phyloP scores from a whole-genome alignment of 305 asterid species.

The Fraxinus velutina region DNA sequence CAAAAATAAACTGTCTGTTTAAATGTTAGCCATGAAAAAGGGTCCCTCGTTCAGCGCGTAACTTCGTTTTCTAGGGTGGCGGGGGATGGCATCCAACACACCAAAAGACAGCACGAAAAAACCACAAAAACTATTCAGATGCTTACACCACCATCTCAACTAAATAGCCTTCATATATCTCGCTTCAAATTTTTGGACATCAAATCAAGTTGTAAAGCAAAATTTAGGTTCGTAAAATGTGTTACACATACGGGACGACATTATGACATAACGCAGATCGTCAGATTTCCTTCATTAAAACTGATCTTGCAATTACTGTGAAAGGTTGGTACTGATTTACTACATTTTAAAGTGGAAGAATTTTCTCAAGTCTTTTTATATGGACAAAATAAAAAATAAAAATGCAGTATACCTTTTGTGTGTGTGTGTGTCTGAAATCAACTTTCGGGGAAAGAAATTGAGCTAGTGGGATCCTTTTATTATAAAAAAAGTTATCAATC shows the following conservation, averaged over 20 bases:
- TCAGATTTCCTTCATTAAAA: not conserved
- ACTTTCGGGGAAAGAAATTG: conserved; percentile 21
- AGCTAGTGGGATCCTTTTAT: conserved; percentile 23
- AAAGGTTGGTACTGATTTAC: not conserved
- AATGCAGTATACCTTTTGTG: not conserved
- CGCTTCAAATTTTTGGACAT: not conserved
- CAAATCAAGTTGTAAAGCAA: not conserved
- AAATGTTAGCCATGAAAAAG: conserved; percentile 30
- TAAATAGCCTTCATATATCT: not conserved
- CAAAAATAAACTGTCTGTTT: conserved; percentile 1
- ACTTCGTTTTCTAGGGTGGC: conserved; percentile 39
- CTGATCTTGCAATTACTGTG: not conserved
- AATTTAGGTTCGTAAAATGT: not conserved
- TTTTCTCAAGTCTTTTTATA: not conserved
- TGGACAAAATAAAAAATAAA: not conserved
- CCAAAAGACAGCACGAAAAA: conserved; percentile 8
- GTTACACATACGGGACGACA: not conserved
- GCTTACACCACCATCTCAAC: not conserved
- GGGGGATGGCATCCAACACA: conserved; percentile 26
- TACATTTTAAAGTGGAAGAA: not conserved
- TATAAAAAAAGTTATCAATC: not conserved
- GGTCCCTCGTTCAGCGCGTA: conserved; percentile 37
- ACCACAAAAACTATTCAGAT: not conserved
- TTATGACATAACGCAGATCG: not conserved
- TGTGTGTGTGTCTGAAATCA: conserved; percentile 2